Base-by-base conservation (phyloP, 1,139 yeast species). In the Sugiyamaella novakii region DNA sequence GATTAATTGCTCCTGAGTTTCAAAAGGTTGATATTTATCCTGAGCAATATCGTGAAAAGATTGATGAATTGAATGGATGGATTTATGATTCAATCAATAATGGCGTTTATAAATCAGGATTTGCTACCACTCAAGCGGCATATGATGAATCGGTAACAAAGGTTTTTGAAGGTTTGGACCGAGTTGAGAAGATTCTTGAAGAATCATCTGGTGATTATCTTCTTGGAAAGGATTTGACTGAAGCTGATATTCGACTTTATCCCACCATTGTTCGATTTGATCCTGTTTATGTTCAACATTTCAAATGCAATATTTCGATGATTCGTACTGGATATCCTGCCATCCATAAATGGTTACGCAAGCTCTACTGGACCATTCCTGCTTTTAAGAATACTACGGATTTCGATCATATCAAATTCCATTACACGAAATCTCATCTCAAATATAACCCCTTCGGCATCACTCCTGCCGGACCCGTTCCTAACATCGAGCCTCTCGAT, bases 81-180 rank as follows among this genome's bases (percentile, higher is more conserved):
- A 78, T 87, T 43, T 91, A 91, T 66, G 84, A 85, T 62, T 79
- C 77, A 60, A 84, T 92, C 67, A 91, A 89, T 74, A 89, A 88
- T 65, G 98, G 97, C 34, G 98, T 92, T 28, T 92, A 92, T 75
- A 92, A 89, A 72, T 59, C 95, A 2, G 98, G 98, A 0, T 92
- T 91, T 69, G 89, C 97, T 5, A 81, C 91, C 17, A 77, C 77
- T 50, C 95, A 88, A 64, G 89, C 83, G 53, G 88, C 85, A 19
- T 92, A 92, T 64, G 94, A 86, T 57, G 71, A 71, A 53, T 87
- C 86, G 59, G 91, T 86, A 5, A 68, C 65, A 36, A 78, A 76
- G 43, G 73, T 91, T 30, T 92, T 92, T 66, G 71, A 73, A 29
- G 77, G 83, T 57, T 75, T 91, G 63, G 96, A 88, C 62, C 82